Percentiles rank a stretch among this genome's conserved stretches.
phyloP scores from a whole-genome alignment of 2,329 filamentous ascomycete species.

The Aspergillus clavatus region DNA sequence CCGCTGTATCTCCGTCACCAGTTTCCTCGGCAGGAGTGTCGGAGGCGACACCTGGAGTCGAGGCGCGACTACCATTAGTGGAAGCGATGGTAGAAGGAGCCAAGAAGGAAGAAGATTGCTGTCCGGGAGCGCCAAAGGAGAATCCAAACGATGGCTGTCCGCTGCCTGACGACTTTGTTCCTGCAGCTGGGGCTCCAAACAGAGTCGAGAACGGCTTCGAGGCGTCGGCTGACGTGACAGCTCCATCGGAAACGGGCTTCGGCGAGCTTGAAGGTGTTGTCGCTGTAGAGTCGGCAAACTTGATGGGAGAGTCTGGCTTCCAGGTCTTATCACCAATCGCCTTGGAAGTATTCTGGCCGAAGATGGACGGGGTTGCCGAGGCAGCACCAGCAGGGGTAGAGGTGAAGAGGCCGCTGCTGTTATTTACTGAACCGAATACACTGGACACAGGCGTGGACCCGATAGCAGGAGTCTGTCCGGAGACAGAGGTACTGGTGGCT shows the following conservation, averaged over 20 bases:
- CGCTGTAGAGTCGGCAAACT: conserved; percentile 36
- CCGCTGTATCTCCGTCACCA: conserved; percentile 50
- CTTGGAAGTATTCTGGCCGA: conserved; percentile 11
- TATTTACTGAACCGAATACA: conserved; percentile 15
- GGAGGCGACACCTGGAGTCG: conserved; percentile 45
- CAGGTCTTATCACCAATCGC: conserved; percentile 41
- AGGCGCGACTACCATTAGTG: conserved; percentile 40
- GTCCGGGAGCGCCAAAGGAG: conserved; percentile 34
- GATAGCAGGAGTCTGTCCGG: conserved; percentile 10
- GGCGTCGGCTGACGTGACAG: conserved; percentile 16
- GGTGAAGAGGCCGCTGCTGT: conserved; percentile 27
- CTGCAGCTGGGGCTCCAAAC: conserved; percentile 24
- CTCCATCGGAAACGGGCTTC: conserved; percentile 23
- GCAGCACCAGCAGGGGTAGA: conserved; percentile 18
- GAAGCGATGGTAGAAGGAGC: conserved; percentile 32
- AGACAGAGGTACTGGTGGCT: conserved; percentile 5
- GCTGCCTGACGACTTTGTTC: conserved; percentile 15
- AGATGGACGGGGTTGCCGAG: conserved; percentile 14
- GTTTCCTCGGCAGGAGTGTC: conserved; percentile 39
- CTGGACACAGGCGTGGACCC: conserved; percentile 13
- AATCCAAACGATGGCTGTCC: conserved; percentile 31
- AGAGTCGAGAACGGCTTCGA: conserved; percentile 28
- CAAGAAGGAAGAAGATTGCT: conserved; percentile 18
- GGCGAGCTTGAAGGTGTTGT: conserved; percentile 17
- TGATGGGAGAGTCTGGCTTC: conserved; percentile 46